These are phyloP conservation scores for Rhytidhysteron rufulum DNA, from an alignment of 2,329 filamentous ascomycete genomes.

Conservation along the genomic window DNA sequence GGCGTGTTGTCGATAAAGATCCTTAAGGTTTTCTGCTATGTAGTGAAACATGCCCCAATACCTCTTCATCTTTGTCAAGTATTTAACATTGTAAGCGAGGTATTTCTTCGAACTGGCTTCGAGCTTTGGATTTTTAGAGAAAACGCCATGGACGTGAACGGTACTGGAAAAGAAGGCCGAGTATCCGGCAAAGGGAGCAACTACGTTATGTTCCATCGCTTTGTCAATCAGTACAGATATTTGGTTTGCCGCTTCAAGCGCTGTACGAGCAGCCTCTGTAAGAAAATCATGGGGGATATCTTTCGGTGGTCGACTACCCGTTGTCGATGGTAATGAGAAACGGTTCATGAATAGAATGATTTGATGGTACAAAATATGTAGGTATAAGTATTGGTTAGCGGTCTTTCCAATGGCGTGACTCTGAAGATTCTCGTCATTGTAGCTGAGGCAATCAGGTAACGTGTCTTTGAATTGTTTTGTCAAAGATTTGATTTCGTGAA, in stretches of 20 bases:
- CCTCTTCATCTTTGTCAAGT: constrained; percentile 89
- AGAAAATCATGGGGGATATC: constrained; percentile 77
- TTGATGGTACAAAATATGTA: constrained; percentile 88
- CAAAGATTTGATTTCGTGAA: constrained; percentile 65
- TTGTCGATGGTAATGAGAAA: constrained; percentile 70
- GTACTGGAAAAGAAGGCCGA: constrained; percentile 90
- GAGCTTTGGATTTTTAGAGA: constrained; percentile 74
- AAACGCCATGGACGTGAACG: constrained; percentile 89
- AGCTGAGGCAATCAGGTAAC: constrained; percentile 69
- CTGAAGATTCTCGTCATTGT: constrained; percentile 77
- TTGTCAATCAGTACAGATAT: constrained; percentile 83
- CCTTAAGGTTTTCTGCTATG: constrained; percentile 88
- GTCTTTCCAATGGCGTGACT: constrained; percentile 79
- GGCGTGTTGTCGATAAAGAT: constrained; percentile 79
- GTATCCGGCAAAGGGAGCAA: constrained; percentile 91
- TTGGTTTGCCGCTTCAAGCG: constrained; percentile 77
- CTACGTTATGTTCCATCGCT: constrained; percentile 72
- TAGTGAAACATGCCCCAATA: constrained; percentile 99
- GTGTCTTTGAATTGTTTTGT: constrained; percentile 65
- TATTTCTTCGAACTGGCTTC: constrained; percentile 79
- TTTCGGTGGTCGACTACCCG: constrained; percentile 59
- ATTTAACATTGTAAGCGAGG: constrained; percentile 81
- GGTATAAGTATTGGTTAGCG: constrained; percentile 86
- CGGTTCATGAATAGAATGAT: constrained; percentile 86
- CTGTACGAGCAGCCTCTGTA: constrained; percentile 68